These are phyloP conservation scores for Strobilomyces echinocephalus DNA, from an alignment of 768 basidiomycete genomes.

Conservation along the genomic window DNA sequence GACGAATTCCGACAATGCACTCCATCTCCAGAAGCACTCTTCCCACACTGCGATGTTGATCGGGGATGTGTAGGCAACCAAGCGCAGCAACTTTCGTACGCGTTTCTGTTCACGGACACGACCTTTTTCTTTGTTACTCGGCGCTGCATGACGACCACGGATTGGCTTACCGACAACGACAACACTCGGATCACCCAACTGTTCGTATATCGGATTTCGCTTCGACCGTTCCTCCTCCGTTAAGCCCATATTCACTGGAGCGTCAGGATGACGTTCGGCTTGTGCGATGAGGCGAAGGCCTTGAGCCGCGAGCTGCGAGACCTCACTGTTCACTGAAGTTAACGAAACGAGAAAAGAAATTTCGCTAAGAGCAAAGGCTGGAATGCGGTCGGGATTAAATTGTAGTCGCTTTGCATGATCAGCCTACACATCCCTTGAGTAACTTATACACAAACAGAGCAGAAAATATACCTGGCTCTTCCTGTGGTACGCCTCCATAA, in stretches of 20 bases:
- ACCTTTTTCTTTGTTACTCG: slow-evolving; percentile 38
- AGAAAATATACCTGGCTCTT: slow-evolving; percentile 41
- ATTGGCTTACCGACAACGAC: slow-evolving; percentile 57
- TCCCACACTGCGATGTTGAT: slow-evolving; percentile 79
- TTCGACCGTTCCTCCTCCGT: slow-evolving; percentile 62
- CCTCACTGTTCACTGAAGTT: slow-evolving; percentile 60
- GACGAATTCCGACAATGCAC: slow-evolving; percentile 54
- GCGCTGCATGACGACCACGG: not conserved
- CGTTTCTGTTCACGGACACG: slow-evolving; percentile 79
- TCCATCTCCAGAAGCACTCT: slow-evolving; percentile 78
- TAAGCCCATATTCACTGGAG: slow-evolving; percentile 45
- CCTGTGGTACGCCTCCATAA: slow-evolving; percentile 52
- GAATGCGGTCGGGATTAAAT: slow-evolving; percentile 45
- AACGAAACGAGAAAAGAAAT: slow-evolving; percentile 69
- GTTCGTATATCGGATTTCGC: slow-evolving; percentile 71
- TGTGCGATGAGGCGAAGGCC: slow-evolving; percentile 65
- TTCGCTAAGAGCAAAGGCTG: slow-evolving; percentile 65
- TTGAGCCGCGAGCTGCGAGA: slow-evolving; percentile 65
- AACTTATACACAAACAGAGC: not conserved
- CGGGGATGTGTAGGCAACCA: slow-evolving; percentile 57
- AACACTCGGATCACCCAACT: slow-evolving; percentile 71
- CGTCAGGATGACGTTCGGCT: slow-evolving; percentile 58
- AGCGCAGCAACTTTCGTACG: slow-evolving; percentile 63
- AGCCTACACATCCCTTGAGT: slow-evolving; percentile 27
- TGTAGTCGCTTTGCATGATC: slow-evolving; percentile 49